Conservation (phyloP, 1,284 basidiomycete species). For the Hemileia vastatrix region DNA sequence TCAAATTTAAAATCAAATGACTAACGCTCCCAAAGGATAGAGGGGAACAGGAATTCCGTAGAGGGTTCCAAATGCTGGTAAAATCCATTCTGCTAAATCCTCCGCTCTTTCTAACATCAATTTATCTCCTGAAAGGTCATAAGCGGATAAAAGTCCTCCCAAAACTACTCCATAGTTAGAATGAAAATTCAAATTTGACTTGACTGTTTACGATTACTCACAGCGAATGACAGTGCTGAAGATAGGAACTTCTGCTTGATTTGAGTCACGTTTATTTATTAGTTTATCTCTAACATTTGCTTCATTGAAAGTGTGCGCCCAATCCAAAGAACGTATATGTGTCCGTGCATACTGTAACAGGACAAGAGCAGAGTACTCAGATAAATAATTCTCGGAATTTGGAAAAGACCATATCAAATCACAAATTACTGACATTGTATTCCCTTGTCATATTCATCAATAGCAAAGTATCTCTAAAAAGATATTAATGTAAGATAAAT, state of each 20-base stretch:
- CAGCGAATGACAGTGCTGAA: too few species aligned
- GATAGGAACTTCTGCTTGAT: too few species aligned
- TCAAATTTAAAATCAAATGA: background rate
- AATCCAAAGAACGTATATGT: constrained; percentile 15
- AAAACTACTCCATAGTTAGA: too few species aligned
- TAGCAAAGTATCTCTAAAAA: constrained; percentile 18
- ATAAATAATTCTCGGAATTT: too few species aligned
- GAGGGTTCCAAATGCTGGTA: constrained; percentile 49
- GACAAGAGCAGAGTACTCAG: background rate
- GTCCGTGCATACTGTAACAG: constrained; percentile 16
- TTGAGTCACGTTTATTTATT: too few species aligned
- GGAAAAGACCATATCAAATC: background rate
- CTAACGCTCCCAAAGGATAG: constrained; percentile 44
- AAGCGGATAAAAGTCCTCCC: constrained; percentile 18
- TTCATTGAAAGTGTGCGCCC: too few species aligned
- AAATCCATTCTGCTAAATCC: constrained; percentile 60
- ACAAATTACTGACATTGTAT: constrained; percentile 11
- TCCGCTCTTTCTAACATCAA: constrained; percentile 54
- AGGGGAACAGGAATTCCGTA: constrained; percentile 47
- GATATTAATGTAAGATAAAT: too few species aligned
- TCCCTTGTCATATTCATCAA: constrained; percentile 24
- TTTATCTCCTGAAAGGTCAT: constrained; percentile 19
- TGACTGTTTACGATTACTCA: too few species aligned
- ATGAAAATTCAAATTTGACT: too few species aligned
- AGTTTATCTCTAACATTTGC: too few species aligned